These are phyloP conservation scores for Diaporthe destruens DNA, from an alignment of 2,329 filamentous ascomycete species.

Conservation along the genomic window DNA sequence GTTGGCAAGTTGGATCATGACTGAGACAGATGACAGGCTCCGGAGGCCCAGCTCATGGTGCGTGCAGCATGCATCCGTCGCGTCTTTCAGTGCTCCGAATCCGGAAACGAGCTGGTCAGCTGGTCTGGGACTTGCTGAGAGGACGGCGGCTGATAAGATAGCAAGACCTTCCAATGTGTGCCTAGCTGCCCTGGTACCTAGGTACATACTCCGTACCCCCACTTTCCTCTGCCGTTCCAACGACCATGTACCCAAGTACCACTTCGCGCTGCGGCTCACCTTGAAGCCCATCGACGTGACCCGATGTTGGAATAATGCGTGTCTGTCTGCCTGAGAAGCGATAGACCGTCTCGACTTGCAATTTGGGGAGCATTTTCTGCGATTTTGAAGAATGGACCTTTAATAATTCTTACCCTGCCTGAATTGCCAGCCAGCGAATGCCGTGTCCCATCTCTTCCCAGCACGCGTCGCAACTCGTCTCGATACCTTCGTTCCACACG, in stretches of 20 bases:
- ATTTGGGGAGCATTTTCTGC: background rate
- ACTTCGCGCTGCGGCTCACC: background rate
- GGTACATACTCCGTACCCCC: background rate
- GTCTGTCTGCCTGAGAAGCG: background rate
- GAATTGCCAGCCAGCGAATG: background rate
- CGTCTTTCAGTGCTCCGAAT: background rate
- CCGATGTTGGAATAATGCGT: background rate
- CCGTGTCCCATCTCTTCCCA: background rate
- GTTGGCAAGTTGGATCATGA: background rate
- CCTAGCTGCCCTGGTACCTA: background rate
- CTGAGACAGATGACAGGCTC: background rate
- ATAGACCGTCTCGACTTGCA: background rate
- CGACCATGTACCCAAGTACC: background rate
- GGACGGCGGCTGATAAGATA: background rate
- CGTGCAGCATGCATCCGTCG: background rate
- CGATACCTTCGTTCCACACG: background rate
- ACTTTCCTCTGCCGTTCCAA: background rate
- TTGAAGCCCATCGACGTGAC: conserved; percentile 13
- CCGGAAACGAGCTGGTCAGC: background rate
- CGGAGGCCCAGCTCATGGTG: background rate
- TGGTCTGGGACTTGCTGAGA: no score
- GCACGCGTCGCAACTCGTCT: background rate
- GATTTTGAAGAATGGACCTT: background rate
- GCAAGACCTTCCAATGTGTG: background rate
- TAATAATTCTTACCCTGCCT: background rate